Evolutionary conservation across 2,329 filamentous ascomycete species (phyloP).

Genomic region (Cordyceps farinosa): DNA sequence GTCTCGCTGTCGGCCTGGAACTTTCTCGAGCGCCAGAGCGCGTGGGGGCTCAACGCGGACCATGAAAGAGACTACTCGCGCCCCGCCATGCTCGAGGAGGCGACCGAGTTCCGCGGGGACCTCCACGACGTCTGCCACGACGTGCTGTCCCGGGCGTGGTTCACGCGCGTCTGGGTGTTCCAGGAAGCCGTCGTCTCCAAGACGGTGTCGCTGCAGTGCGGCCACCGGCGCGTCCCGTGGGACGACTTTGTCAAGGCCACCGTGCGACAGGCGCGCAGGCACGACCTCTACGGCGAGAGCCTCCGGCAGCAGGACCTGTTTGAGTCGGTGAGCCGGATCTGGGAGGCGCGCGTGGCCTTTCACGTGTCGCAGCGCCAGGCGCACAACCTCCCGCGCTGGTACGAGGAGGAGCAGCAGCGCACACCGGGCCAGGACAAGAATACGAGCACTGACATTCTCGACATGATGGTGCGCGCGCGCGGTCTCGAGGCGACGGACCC

Average conservation of each 20-base stretch:
- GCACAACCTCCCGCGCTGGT: no score
- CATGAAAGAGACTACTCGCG: background rate
- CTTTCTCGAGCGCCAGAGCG: slow-evolving; percentile 7
- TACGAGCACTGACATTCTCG: slow-evolving; percentile 5
- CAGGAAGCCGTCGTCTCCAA: slow-evolving; percentile 16
- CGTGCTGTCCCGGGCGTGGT: slow-evolving; percentile 4
- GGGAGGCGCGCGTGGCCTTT: slow-evolving; percentile 10
- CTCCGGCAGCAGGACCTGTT: background rate
- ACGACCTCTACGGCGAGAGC: slow-evolving; percentile 9
- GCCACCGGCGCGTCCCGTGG: slow-evolving; percentile 6
- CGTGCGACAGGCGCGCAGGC: background rate
- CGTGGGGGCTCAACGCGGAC: slow-evolving; percentile 8
- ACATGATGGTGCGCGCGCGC: slow-evolving; percentile 8
- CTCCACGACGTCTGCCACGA: slow-evolving; percentile 10
- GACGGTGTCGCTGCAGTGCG: slow-evolving; percentile 4
- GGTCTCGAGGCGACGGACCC: background rate
- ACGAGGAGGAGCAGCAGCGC: no score
- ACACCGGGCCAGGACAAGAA: background rate
- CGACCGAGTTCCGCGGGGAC: slow-evolving; percentile 9
- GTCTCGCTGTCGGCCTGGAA: slow-evolving; percentile 9
- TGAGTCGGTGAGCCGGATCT: slow-evolving; percentile 8
- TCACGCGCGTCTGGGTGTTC: slow-evolving; percentile 11
- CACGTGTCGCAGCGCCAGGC: background rate
- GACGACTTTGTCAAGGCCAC: slow-evolving; percentile 12
- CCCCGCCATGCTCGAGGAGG: background rate